phyloP scores from a whole-genome alignment of 1,284 basidiomycete species.

The Meripilus lineatus region DNA sequence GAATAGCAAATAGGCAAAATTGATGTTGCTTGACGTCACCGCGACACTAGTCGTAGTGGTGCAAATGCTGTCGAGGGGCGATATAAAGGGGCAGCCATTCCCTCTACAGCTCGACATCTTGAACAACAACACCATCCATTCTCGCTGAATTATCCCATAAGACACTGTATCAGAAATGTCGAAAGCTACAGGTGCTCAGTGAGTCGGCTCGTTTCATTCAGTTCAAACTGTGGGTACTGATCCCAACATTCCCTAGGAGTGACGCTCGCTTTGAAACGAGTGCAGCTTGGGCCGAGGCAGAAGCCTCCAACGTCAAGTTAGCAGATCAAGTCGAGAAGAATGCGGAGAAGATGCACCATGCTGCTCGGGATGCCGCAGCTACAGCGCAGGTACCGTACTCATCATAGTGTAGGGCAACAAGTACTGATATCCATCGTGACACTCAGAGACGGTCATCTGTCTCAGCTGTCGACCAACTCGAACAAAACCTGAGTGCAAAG shows the following conservation, averaged over 20 bases:
- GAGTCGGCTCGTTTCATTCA: background rate
- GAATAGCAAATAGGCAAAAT: background rate
- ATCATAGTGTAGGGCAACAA: background rate
- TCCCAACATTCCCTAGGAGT: slow-evolving; percentile 12
- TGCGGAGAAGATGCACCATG: slow-evolving; percentile 40
- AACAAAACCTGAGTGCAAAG: slow-evolving; percentile 34
- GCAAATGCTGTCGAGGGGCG: background rate
- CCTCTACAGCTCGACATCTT: background rate
- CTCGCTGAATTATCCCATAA: background rate
- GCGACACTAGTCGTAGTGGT: background rate
- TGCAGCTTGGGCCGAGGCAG: slow-evolving; percentile 42
- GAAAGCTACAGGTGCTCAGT: slow-evolving; percentile 11
- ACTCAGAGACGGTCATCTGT: slow-evolving; percentile 39
- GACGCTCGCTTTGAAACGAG: slow-evolving; percentile 41
- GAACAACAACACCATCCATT: background rate
- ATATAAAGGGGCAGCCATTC: background rate
- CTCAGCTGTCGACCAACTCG: slow-evolving; percentile 41
- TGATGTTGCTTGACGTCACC: slow-evolving; percentile 9
- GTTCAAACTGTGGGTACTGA: slow-evolving; percentile 1
- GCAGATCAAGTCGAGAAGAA: slow-evolving; percentile 39
- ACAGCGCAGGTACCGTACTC: slow-evolving; percentile 38
- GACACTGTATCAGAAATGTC: slow-evolving; percentile 6
- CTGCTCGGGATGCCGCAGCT: slow-evolving; percentile 41
- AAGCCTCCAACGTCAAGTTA: slow-evolving; percentile 38
- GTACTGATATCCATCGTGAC: background rate